These are phyloP conservation scores for Mucor plumbeus DNA, from an alignment of 371 early-diverging fungal genomes.

Conservation along the genomic window DNA sequence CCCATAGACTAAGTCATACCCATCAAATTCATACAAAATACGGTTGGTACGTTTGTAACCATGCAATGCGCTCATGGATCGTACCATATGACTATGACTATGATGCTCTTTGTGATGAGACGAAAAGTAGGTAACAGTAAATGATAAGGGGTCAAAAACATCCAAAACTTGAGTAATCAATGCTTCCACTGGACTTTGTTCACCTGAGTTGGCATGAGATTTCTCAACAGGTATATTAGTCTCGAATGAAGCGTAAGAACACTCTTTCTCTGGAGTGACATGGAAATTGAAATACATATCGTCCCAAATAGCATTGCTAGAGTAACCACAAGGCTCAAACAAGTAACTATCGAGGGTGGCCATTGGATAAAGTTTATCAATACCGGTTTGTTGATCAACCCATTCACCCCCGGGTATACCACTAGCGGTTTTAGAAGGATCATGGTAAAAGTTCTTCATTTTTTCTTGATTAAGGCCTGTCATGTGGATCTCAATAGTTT, in stretches of 20 bases:
- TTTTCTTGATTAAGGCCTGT: slow-evolving; percentile 78
- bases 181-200: slow-evolving; percentile 50
- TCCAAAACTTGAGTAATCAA: slow-evolving; percentile 78
- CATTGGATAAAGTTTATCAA: slow-evolving; percentile 75
- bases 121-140: slow-evolving; percentile 85
- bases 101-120: slow-evolving; percentile 55
- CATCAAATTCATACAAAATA: slow-evolving; percentile 81
- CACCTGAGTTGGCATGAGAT: slow-evolving; percentile 37
- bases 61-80: slow-evolving; percentile 46
- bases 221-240: slow-evolving; percentile 78
- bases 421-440: slow-evolving; percentile 48
- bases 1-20: slow-evolving; percentile 76
- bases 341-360: slow-evolving; percentile 82
- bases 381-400: slow-evolving; percentile 75
- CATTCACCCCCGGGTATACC: slow-evolving; percentile 65
- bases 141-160: slow-evolving; percentile 81
- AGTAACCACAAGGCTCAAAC: slow-evolving; percentile 95
- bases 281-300: slow-evolving; percentile 93
- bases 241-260: slow-evolving; percentile 98
- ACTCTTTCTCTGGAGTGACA: slow-evolving; percentile 96
- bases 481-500: slow-evolving; percentile 95
- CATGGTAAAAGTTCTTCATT: slow-evolving; percentile 73
- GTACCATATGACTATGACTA: slow-evolving; percentile 44
- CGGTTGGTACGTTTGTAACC: slow-evolving; percentile 71
- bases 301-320: slow-evolving; percentile 84